Conservation (phyloP, 495 filamentous ascomycete species). For the Aspergillus sclerotiicarbonarius region DNA sequence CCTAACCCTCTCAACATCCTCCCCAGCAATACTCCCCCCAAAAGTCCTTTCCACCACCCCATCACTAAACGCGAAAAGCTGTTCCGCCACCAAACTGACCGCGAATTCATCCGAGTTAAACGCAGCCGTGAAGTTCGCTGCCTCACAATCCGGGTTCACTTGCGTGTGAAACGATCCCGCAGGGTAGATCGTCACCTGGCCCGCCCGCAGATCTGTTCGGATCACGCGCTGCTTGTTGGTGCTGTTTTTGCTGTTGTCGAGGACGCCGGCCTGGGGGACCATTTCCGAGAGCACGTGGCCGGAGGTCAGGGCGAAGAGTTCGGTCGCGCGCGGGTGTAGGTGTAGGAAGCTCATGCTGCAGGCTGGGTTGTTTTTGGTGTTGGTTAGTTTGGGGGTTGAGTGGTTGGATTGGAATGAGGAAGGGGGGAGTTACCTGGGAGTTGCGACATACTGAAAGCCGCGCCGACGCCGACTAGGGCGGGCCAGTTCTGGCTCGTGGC, state of each 20-base stretch:
- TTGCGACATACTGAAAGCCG: slow-evolving; percentile 25
- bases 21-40: slow-evolving; percentile 25
- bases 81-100: slow-evolving; percentile 18
- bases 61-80: slow-evolving; percentile 22
- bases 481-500: slow-evolving; percentile 26
- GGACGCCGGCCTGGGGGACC: slow-evolving; percentile 36
- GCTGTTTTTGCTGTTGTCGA: slow-evolving; percentile 19
- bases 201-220: slow-evolving; percentile 30
- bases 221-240: slow-evolving; percentile 28
- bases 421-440: slow-evolving; percentile 30
- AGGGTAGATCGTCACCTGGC: slow-evolving; percentile 50
- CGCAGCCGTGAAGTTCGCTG: slow-evolving; percentile 28
- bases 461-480: slow-evolving; percentile 17
- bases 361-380: slow-evolving; percentile 16
- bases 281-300: slow-evolving; percentile 43
- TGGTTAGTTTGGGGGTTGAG: background rate
- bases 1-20: slow-evolving; percentile 27
- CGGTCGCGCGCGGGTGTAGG: slow-evolving; percentile 39
- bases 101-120: slow-evolving; percentile 27
- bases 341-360: slow-evolving; percentile 51
- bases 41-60: slow-evolving; percentile 22
- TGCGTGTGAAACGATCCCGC: slow-evolving; percentile 47
- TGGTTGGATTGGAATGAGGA: background rate
- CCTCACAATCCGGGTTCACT: slow-evolving; percentile 45
- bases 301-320: slow-evolving; percentile 39